Percentiles rank a stretch among this genome's conserved stretches.
These are phyloP conservation scores for Triticum timopheevii DNA, from an alignment of 176 grass and related monocot genomes.

Conservation along the genomic window DNA sequence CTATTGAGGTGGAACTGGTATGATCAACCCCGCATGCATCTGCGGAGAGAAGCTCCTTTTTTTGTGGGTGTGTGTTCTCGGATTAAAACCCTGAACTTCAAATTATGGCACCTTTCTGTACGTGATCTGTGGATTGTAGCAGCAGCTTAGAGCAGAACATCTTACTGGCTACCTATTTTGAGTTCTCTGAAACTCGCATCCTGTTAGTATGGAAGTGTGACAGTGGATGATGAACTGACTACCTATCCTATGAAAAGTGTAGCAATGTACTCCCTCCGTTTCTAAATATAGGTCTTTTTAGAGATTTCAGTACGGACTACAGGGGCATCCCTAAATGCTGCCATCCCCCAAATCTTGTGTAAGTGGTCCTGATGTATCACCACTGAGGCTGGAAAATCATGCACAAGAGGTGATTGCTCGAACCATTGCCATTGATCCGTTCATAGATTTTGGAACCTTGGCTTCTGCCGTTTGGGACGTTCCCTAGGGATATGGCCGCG, in stretches of 20 bases:
- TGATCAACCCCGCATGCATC: neutral
- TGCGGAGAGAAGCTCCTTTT: neutral
- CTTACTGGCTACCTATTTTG: neutral
- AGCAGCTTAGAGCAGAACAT: neutral
- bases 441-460: no score
- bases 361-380: neutral
- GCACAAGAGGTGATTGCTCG: conserved; percentile 50
- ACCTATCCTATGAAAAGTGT: no score
- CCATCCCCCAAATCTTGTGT: conserved; percentile 21
- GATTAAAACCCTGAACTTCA: neutral
- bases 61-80: neutral
- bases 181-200: neutral
- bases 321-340: conserved; percentile 38
- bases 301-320: no score
- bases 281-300: no score
- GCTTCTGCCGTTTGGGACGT: no score
- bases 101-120: neutral
- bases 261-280: no score
- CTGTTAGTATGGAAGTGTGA: neutral
- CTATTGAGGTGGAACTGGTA: neutral
- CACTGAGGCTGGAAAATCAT: conserved; percentile 72
- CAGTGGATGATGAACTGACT: conserved; percentile 2
- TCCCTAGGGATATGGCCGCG: no score
- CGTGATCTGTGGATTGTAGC: neutral
- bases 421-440: conserved; percentile 47